These are phyloP conservation scores for Vachellia collinsii DNA, from an alignment of 306 rosid species.

Conservation along the genomic window DNA sequence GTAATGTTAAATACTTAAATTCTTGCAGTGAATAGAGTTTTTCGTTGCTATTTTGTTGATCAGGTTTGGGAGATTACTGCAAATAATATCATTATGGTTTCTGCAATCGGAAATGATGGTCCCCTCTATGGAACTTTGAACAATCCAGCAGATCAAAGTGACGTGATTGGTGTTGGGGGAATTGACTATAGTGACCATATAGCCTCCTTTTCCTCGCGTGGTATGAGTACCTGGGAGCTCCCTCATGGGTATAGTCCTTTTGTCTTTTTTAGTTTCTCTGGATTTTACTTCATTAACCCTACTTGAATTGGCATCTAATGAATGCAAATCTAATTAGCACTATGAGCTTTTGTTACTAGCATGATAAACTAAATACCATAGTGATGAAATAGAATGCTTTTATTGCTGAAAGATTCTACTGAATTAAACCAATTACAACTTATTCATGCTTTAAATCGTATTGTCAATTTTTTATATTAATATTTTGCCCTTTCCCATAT, in stretches of 20 bases:
- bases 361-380: conserved; percentile 4
- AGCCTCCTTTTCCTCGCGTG: conserved; percentile 98
- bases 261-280: not conserved
- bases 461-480: not conserved
- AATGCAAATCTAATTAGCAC: not conserved
- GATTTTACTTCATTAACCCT: conserved; percentile 10
- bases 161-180: conserved; percentile 97
- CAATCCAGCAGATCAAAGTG: conserved; percentile 99
- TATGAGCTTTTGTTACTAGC: not conserved
- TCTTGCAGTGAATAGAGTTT: conserved; percentile 17
- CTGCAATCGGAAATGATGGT: conserved; percentile 99
- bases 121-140: conserved; percentile 97
- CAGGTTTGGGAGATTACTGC: conserved; percentile 99
- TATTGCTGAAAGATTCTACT: conserved; percentile 2
- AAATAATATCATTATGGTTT: conserved; percentile 92
- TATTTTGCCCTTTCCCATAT: conserved; percentile 1
- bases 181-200: conserved; percentile 97
- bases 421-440: conserved; percentile 8
- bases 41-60: conserved; percentile 40
- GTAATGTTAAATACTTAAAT: not conserved
- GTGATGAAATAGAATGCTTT: conserved; percentile 10
- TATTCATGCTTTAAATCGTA: not conserved
- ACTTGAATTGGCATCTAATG: conserved; percentile 14
- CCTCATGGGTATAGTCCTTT: conserved; percentile 78
- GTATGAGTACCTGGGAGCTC: conserved; percentile 99